Evolutionary conservation across 305 asterid genomes (phyloP).

Genomic region (Fraxinus velutina): DNA sequence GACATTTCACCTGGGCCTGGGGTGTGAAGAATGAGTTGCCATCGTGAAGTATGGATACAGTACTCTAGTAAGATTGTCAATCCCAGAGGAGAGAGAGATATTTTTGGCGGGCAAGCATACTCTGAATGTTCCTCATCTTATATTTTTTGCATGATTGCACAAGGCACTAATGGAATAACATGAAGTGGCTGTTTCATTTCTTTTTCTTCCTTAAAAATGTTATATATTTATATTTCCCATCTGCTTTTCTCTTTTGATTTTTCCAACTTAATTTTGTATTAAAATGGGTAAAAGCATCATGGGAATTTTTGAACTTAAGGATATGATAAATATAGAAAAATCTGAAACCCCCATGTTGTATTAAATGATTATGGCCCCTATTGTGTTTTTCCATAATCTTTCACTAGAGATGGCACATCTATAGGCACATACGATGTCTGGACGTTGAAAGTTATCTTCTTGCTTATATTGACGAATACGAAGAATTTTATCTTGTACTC

Average conservation of each 20-base stretch:
- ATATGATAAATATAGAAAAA: not conserved
- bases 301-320: not conserved
- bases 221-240: not conserved
- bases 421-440: not conserved
- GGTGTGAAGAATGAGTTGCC: not conserved
- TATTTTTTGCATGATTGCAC: not conserved
- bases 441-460: not conserved
- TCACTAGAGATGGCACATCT: not conserved
- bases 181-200: not conserved
- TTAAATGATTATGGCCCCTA: not conserved
- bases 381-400: not conserved
- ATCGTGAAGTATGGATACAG: not conserved
- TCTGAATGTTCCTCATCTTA: not conserved
- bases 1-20: not conserved
- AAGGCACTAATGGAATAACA: not conserved
- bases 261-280: not conserved
- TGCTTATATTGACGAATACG: not conserved
- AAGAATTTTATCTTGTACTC: not conserved
- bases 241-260: not conserved
- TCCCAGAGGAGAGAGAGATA: not conserved
- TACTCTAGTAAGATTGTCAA: not conserved
- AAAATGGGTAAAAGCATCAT: not conserved
- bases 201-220: not conserved
- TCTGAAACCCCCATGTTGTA: not conserved
- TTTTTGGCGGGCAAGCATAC: not conserved